Base-by-base conservation (phyloP, 306 rosid genomes). In the Citrullus amarus region DNA sequence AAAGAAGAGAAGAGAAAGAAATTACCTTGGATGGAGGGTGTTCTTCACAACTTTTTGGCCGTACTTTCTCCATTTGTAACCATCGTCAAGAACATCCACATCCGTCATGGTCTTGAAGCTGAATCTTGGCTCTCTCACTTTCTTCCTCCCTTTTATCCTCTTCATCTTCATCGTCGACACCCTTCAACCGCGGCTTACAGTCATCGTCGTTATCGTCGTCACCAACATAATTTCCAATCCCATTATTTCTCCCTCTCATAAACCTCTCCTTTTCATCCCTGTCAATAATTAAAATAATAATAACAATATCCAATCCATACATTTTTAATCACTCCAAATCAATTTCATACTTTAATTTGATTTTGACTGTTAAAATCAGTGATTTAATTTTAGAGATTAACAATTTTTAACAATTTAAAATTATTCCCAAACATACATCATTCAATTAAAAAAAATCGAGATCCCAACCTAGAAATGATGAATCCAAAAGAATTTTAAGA, bases 1-100 rank as follows among this genome's bases (percentile, higher is more conserved):
- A 16, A 54, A 9, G 2, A n/a, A 3, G 1, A 16, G 57, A 2
- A 17, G 9, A 1, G 6, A 67, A 18, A 1, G 72, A 16, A 32
- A 22, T 22, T 22, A 69, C 75, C 75, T 69, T 51, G 75, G 75
- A 44, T 69, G 75, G 56, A 43, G 75, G 30, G 75, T 69, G 75
- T 69, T 69, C 75, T 69, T 69, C 15, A 69, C 75, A n/a, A 69
- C 56, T 44, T 69, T 69, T 30, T 69, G 75, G 34, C 75, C 75
- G 53, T 69, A 69, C 75, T 69, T 69, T 69, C 75, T 44, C 75
- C 75, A 68, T 68, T 68, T 68, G 34, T 68, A 68, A 68, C 75
- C 75, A 20, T 68, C 75, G 54, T 68, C 75, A 20, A 69, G 75
- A 69, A 69, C 75, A 22, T 69, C 75, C 9, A 69, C 56, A 12